phyloP scores from a whole-genome alignment of 441 rosid genomes.

The Gossypium trilobum region DNA sequence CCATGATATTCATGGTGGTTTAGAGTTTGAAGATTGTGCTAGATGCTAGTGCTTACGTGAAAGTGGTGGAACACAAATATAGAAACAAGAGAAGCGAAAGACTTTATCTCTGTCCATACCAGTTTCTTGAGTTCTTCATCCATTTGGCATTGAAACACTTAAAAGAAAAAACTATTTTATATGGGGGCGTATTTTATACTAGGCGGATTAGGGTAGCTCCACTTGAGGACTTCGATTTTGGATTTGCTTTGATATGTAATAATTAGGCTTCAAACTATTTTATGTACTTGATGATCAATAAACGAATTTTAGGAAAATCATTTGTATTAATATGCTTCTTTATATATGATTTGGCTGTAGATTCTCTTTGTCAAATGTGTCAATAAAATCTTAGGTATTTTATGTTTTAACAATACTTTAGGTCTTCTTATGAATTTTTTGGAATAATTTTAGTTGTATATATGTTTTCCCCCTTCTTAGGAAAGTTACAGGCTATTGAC shows the following conservation, averaged over 20 bases:
- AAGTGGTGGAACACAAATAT: neutral
- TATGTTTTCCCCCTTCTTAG: no score
- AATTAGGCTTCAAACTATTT: neutral
- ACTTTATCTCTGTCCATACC: neutral
- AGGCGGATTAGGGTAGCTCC: neutral
- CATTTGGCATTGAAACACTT: neutral
- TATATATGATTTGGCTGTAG: neutral
- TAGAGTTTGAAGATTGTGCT: neutral
- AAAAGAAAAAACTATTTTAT: neutral
- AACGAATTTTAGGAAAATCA: neutral
- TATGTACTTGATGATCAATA: neutral
- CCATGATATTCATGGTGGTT: neutral
- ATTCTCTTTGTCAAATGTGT: neutral
- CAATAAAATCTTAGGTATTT: neutral
- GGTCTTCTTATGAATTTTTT: neutral
- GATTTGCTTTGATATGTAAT: neutral
- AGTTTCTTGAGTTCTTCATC: neutral
- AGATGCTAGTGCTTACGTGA: neutral
- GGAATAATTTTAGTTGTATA: neutral
- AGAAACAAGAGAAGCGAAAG: neutral
- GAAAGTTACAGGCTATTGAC: no score
- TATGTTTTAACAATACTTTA: neutral
- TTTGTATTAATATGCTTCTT: neutral
- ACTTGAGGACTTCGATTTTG: neutral
- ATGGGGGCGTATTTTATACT: neutral